Base-by-base conservation (phyloP, 139 green algal species). In the Monoraphidium neglectum region DNA sequence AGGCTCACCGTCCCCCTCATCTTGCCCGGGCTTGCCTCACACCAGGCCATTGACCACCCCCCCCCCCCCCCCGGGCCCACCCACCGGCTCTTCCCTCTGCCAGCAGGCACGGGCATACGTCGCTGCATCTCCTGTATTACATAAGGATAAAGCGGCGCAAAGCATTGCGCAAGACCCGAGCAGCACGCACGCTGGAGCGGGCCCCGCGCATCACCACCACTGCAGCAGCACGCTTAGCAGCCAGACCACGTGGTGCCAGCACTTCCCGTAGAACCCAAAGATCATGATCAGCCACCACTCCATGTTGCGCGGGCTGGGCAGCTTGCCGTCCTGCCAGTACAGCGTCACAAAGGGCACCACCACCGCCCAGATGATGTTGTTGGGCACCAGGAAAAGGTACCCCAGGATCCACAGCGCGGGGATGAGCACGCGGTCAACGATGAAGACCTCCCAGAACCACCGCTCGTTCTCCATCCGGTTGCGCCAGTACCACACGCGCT, bases 371-470 rank as follows among this genome's bases (percentile, higher is more conserved):
- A 91, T 62, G 2, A 88, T 47, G 83, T 91, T 77, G 77, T 76
- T 75, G 30, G 86, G 86, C n/a, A 83, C 76, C 3, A 88, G 32
- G 75, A 70, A 72, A 76, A 85, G 70, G 69, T 88, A 91, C 23
- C 64, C 69, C 6, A 84, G 51, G 28, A 77, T 77, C 54, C 72
- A 83, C 1, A 87, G 36, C 38, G 86, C 63, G 18, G 86, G 74
- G 6, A 80, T 24, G 10, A 80, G 30, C 21, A 80, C 28, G 23
- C 78, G 64, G 77, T 88, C 81, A 69, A 83, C 81, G 1, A 77
- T 68, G 37, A 82, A 79, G n/a, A 86, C 67, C 72, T 90, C 82
- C 86, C 86, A 90, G 68, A 90, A 90, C 86, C 86, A 90, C 49
- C 86, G 82, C 69, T 90, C 86, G 36, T 90, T 90, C 75, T 88